phyloP scores from a whole-genome alignment of 1,139 yeast genomes.

The Eremothecium gossypii region DNA sequence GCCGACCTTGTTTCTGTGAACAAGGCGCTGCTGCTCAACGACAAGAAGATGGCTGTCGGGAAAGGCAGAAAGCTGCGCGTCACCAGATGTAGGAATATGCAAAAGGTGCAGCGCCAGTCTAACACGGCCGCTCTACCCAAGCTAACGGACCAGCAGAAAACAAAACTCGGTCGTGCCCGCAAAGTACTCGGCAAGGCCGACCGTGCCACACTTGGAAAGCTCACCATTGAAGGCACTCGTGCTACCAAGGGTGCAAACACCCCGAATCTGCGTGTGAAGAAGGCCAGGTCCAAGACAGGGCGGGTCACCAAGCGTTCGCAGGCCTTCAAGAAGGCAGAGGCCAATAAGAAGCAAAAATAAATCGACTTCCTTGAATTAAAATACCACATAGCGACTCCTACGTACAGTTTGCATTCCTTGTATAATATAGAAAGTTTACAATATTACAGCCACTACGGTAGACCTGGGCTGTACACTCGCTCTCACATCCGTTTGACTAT shows the following conservation, averaged over 20 bases:
- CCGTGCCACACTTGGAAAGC: conserved; percentile 51
- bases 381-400: no score
- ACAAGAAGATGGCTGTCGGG: conserved; percentile 46
- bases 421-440: no score
- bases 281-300: conserved; percentile 44
- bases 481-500: no score
- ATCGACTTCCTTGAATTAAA: no score
- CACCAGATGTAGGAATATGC: conserved; percentile 61
- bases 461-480: no score
- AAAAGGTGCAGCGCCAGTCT: conserved; percentile 24
- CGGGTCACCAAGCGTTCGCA: conserved; percentile 31
- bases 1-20: conserved; percentile 71
- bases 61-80: conserved; percentile 66
- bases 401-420: no score
- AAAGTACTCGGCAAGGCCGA: conserved; percentile 72
- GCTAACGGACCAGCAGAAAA: conserved; percentile 56
- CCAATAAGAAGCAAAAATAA: neutral
- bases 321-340: conserved; percentile 24
- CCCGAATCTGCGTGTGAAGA: conserved; percentile 56
- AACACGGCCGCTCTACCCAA: conserved; percentile 13
- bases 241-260: conserved; percentile 60
- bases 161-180: conserved; percentile 73
- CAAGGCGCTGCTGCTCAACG: conserved; percentile 72
- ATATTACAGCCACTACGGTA: no score
- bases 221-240: conserved; percentile 66